Evolutionary conservation across 2,329 filamentous ascomycete genomes (phyloP), one percentile per base, ranked within the genome.

Genomic region (Coniochaeta prunicola): DNA sequence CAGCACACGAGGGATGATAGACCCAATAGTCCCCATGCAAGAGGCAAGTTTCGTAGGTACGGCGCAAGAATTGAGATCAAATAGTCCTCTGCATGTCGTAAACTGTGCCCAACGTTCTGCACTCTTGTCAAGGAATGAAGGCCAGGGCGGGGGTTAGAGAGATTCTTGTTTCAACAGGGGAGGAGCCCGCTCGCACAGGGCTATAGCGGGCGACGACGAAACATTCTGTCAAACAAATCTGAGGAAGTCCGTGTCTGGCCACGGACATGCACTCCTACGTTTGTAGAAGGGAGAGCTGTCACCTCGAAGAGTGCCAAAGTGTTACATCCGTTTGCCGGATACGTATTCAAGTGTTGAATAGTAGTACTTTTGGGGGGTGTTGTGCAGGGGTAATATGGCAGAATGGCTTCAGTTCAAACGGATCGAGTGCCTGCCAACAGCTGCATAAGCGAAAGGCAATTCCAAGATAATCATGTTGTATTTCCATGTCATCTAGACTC

Each of bases 221-320:
- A 54, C 53, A 54, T 54, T 36, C 36, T 54, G 53, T 54, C 53
- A 54, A 54, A 54, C 53, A 13, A 31, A 54, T 54, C 53, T 54
- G 53, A 54, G 21, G 31, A 34, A 30, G 36, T 4, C 9, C 36
- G 19, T 38, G 36, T 38, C 36, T 26, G 21, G 45, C 24, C 40
- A 45, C 40, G 40, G 19, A 45, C 40, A 10, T 45, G 40, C 10
- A 10, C 3, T 21, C 21, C 21, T 21, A 12, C 21, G 21, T 28
- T 5, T 30, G 12, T 30, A 26, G 17, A 19, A 17, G 30, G 5
- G 15, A 3, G 26, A 26, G 9, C 7, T 50, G 45, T 24, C 2
- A 50, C 9, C n/a, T 21, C 30, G 21, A 3, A 13, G n/a, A 10
- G 3, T 17, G 45, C 17, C 21, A 6, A 15, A 17, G 24, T 17